Conservation (phyloP, 2,329 filamentous ascomycete species). For the Nakataea oryzae region DNA sequence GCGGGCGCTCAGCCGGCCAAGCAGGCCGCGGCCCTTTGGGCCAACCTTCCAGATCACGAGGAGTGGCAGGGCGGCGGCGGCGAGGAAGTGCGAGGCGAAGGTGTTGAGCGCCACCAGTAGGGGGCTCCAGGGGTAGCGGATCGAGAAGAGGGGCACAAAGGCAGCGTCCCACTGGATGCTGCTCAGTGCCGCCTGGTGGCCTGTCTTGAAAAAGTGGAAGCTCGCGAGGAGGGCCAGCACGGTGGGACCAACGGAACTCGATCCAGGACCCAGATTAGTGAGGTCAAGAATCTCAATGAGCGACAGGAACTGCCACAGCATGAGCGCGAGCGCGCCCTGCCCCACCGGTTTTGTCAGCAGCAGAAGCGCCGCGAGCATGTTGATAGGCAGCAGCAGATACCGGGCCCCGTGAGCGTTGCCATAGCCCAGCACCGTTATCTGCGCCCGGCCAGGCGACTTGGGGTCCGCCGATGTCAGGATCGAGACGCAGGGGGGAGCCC, state of each 20-base stretch:
- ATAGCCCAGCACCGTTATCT: conserved; percentile 78
- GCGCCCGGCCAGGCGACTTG: conserved; percentile 26
- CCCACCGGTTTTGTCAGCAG: conserved; percentile 94
- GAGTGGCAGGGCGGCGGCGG: conserved; percentile 68
- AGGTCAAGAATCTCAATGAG: conserved; percentile 55
- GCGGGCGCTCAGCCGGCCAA: conserved; percentile 56
- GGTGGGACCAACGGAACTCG: conserved; percentile 74
- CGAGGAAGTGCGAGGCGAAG: conserved; percentile 80
- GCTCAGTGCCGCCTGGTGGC: conserved; percentile 79
- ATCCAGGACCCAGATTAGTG: conserved; percentile 35
- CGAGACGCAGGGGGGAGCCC: conserved; percentile 74
- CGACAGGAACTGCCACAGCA: conserved; percentile 82
- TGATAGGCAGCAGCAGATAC: conserved; percentile 74
- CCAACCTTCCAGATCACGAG: conserved; percentile 82
- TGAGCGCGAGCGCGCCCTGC: conserved; percentile 67
- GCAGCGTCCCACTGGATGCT: conserved; percentile 94
- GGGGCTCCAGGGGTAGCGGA: conserved; percentile 85
- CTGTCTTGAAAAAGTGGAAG: conserved; percentile 96
- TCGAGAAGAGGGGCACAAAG: conserved; percentile 75
- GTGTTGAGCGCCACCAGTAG: conserved; percentile 75
- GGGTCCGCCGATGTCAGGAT: conserved; percentile 45
- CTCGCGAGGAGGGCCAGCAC: conserved; percentile 81
- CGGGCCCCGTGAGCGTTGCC: conserved; percentile 87
- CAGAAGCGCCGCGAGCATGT: conserved; percentile 65
- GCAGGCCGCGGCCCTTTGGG: conserved; percentile 57